Percentiles rank a stretch among this genome's conserved stretches.
phyloP scores from a whole-genome alignment of 208 protist species.

The Crithidia bombi region DNA sequence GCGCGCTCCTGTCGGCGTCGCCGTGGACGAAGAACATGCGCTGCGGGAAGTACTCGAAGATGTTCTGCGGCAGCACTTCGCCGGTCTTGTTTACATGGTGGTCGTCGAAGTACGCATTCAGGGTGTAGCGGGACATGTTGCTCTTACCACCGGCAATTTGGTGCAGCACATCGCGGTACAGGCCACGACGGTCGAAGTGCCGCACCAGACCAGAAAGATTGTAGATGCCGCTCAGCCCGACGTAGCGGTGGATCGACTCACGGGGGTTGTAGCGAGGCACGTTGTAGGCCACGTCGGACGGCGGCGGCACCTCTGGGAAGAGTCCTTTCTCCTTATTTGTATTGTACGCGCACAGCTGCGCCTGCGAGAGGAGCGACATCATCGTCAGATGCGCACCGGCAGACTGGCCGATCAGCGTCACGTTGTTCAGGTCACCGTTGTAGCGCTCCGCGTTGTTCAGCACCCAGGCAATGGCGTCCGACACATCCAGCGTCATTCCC shows the following conservation, averaged over 20 bases:
- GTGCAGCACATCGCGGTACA: slow-evolving; percentile 66
- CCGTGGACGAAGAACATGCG: slow-evolving; percentile 88
- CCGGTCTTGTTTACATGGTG: slow-evolving; percentile 41
- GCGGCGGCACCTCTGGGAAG: slow-evolving; percentile 32
- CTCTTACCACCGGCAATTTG: slow-evolving; percentile 64
- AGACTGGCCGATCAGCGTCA: slow-evolving; percentile 83
- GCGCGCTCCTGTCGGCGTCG: slow-evolving; percentile 78
- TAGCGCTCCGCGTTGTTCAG: slow-evolving; percentile 85
- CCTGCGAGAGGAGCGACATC: slow-evolving; percentile 88
- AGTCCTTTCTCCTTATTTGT: slow-evolving; percentile 34
- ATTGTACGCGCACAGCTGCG: slow-evolving; percentile 66
- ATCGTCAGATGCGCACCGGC: slow-evolving; percentile 87
- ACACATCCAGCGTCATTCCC: slow-evolving; percentile 89
- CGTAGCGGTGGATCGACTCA: slow-evolving; percentile 75
- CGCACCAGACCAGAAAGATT: slow-evolving; percentile 65
- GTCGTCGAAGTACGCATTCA: slow-evolving; percentile 78
- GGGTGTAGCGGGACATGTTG: slow-evolving; percentile 63
- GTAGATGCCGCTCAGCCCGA: slow-evolving; percentile 89
- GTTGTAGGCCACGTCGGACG: slow-evolving; percentile 70
- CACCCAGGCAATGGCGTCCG: slow-evolving; percentile 87
- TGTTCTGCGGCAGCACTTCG: slow-evolving; percentile 78
- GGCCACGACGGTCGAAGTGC: slow-evolving; percentile 67
- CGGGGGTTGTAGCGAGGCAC: slow-evolving; percentile 86
- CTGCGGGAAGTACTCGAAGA: slow-evolving; percentile 83
- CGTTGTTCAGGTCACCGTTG: slow-evolving; percentile 80